Evolutionary conservation across 305 asterid species (phyloP).

Genomic region (Rubia tinctorum): DNA sequence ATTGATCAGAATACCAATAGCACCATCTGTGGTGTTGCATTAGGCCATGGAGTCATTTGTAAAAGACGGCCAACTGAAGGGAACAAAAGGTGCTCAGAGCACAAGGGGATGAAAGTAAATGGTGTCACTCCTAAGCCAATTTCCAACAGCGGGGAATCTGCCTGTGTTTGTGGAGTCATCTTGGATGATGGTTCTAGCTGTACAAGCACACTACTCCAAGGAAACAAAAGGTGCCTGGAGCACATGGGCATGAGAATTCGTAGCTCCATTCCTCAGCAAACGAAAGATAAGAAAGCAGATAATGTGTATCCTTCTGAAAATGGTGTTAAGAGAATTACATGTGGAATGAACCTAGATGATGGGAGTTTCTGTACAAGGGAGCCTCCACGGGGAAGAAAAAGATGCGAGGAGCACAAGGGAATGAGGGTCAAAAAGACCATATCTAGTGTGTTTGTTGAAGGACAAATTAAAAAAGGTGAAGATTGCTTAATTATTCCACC

Average conservation of each 20-base stretch:
- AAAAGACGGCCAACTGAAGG: conserved; percentile 56
- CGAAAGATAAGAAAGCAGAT: conserved; percentile 18
- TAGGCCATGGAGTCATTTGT: conserved; percentile 64
- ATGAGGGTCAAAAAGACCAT: conserved; percentile 25
- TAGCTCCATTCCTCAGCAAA: conserved; percentile 16
- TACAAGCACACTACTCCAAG: conserved; percentile 35
- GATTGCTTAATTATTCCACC: conserved; percentile 12
- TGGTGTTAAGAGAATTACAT: not conserved
- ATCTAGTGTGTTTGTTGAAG: conserved; percentile 7
- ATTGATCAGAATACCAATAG: conserved; percentile 9
- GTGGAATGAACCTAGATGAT: conserved; percentile 28
- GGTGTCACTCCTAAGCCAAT: conserved; percentile 24
- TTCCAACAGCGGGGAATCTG: conserved; percentile 12
- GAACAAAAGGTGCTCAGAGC: conserved; percentile 68
- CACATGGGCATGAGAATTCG: conserved; percentile 64
- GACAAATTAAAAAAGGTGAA: conserved; percentile 5
- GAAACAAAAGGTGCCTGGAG: conserved; percentile 69
- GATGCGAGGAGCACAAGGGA: conserved; percentile 41
- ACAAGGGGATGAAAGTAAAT: conserved; percentile 83
- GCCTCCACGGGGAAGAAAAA: conserved; percentile 33
- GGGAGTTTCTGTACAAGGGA: conserved; percentile 31
- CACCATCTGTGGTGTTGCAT: conserved; percentile 56
- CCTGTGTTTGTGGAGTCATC: conserved; percentile 51
- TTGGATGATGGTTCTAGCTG: conserved; percentile 58
- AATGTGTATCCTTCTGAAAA: not conserved